phyloP scores from a whole-genome alignment of 345 rosid genomes.

The Heritiera littoralis region DNA sequence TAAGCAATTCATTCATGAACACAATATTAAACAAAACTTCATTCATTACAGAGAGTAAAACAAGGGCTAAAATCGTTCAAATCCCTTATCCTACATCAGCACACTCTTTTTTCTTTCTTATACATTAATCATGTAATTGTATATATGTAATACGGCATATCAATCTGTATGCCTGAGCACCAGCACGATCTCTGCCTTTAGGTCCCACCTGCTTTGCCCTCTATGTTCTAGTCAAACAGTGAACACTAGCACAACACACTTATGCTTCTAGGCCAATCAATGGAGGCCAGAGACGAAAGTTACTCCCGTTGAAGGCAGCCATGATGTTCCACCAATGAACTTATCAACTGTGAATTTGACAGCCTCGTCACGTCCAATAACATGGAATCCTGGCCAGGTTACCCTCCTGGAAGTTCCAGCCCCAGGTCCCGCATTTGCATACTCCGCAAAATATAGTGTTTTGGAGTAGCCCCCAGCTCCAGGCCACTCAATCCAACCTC shows the following conservation, averaged over 20 bases:
- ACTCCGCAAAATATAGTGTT: slow-evolving; percentile 56
- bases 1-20: neutral
- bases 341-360: slow-evolving; percentile 43
- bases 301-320: slow-evolving; percentile 71
- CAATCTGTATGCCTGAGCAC: neutral
- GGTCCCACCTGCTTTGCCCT: neutral
- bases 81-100: neutral
- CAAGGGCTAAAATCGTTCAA: neutral
- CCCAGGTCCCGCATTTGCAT: slow-evolving; percentile 48
- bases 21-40: neutral
- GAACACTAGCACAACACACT: neutral
- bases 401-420: slow-evolving; percentile 44
- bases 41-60: neutral
- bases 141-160: neutral
- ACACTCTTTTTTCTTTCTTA: neutral
- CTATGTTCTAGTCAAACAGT: neutral
- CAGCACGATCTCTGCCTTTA: neutral
- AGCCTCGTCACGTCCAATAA: slow-evolving; percentile 46
- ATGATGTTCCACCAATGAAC: slow-evolving; percentile 49
- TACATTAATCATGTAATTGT: neutral
- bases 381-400: slow-evolving; percentile 53
- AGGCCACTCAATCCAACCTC: slow-evolving; percentile 83
- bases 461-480: slow-evolving; percentile 31
- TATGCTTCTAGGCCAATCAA: slow-evolving; percentile 10
- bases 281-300: slow-evolving; percentile 49